Evolutionary conservation across 306 rosid species (phyloP).

Genomic region (Pueraria montana): DNA sequence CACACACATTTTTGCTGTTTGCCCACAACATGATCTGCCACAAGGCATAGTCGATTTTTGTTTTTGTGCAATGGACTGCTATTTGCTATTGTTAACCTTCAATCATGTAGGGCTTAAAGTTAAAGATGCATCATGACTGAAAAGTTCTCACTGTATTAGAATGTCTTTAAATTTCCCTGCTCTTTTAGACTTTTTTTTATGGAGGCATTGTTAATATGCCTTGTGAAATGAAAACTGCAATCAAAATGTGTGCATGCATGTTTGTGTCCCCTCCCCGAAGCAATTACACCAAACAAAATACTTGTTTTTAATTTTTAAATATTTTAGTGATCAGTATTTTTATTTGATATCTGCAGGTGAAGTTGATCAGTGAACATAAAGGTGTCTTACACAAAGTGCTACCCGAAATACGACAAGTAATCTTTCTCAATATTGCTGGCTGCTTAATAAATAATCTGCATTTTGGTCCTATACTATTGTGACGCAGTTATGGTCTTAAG

Average conservation of each 20-base stretch:
- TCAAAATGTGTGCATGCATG: background rate
- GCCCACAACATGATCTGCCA: background rate
- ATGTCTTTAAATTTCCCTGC: background rate
- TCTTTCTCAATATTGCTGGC: constrained; percentile 38
- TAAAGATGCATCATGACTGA: constrained; percentile 14
- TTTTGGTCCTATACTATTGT: constrained; percentile 27
- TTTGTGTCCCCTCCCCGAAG: background rate
- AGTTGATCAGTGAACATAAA: constrained; percentile 73
- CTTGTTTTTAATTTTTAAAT: constrained; percentile 1
- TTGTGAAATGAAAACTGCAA: constrained; percentile 13
- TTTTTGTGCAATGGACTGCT: background rate
- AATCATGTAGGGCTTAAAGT: constrained; percentile 10
- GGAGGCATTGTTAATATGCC: constrained; percentile 25
- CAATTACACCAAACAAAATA: constrained; percentile 10
- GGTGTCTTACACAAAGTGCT: constrained; percentile 85
- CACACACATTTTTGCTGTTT: background rate
- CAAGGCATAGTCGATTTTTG: background rate
- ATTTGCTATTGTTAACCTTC: background rate
- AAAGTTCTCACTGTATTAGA: constrained; percentile 36
- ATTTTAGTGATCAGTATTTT: constrained; percentile 31
- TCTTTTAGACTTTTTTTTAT: background rate
- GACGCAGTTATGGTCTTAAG: constrained; percentile 2
- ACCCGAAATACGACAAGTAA: constrained; percentile 81
- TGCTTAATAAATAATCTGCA: constrained; percentile 35
- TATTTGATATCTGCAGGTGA: constrained; percentile 64